These are phyloP conservation scores for Penicillium hordei DNA, from an alignment of 2,329 filamentous ascomycete species.

Conservation along the genomic window DNA sequence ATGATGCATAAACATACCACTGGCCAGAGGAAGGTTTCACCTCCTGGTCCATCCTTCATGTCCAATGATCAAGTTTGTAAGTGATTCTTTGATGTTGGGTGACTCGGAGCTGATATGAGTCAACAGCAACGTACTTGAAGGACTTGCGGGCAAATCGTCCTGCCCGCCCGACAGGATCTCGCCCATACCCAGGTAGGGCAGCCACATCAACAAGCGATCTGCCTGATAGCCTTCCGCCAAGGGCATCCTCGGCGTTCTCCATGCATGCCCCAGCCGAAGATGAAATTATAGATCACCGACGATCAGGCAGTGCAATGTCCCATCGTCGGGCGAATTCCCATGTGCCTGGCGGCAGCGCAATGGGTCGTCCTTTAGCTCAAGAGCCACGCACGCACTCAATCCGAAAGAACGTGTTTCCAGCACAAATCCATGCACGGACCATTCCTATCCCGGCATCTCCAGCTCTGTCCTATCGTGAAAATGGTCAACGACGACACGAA, in stretches of 20 bases:
- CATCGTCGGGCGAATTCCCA: constrained; percentile 38
- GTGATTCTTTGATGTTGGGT: constrained; percentile 18
- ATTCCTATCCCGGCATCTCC: constrained; percentile 33
- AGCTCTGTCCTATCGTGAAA: constrained; percentile 54
- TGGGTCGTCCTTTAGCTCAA: constrained; percentile 42
- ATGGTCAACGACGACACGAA: constrained; percentile 56
- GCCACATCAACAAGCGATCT: constrained; percentile 27
- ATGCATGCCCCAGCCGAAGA: constrained; percentile 29
- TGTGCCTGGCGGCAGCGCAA: constrained; percentile 28
- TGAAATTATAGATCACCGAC: constrained; percentile 31
- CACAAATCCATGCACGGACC: constrained; percentile 33
- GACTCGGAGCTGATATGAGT: constrained; percentile 11
- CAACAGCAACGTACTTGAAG: constrained; percentile 58
- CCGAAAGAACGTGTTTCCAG: constrained; percentile 40
- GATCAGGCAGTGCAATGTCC: constrained; percentile 44
- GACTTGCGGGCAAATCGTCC: constrained; percentile 60
- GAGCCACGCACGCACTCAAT: constrained; percentile 35
- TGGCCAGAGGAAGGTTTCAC: constrained; percentile 47
- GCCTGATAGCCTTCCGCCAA: constrained; percentile 37
- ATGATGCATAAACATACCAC: constrained; percentile 42
- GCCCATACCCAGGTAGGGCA: constrained; percentile 57
- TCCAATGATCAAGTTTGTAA: constrained; percentile 49
- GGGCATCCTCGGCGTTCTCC: constrained; percentile 47
- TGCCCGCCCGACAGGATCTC: constrained; percentile 59
- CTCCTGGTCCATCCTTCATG: constrained; percentile 49